phyloP scores from a whole-genome alignment of 2,329 filamentous ascomycete species.

The Fusarium sp. region DNA sequence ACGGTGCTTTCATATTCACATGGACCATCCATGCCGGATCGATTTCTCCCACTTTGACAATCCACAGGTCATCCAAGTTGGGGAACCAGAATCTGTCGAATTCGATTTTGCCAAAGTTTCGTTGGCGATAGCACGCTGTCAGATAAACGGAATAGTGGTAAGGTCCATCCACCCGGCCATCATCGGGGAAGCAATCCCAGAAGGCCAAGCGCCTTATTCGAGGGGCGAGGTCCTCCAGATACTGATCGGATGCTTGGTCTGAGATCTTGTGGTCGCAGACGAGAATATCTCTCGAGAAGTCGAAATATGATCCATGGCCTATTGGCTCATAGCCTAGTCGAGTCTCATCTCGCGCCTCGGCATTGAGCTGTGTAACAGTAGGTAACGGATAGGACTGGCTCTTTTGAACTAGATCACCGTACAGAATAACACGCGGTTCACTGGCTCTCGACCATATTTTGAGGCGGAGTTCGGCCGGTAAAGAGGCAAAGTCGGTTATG shows the following conservation, averaged over 20 bases:
- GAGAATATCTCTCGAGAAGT: constrained; percentile 51
- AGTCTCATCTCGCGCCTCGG: constrained; percentile 48
- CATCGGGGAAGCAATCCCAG: constrained; percentile 54
- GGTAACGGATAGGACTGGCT: constrained; percentile 48
- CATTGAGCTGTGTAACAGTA: constrained; percentile 50
- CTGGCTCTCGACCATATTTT: constrained; percentile 51
- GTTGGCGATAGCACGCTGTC: constrained; percentile 46
- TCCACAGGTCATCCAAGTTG: constrained; percentile 51
- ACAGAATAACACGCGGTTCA: constrained; percentile 50
- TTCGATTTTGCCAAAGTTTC: constrained; percentile 47
- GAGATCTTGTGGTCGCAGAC: constrained; percentile 52
- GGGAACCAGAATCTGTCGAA: constrained; percentile 53
- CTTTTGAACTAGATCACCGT: constrained; percentile 48
- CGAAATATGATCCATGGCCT: constrained; percentile 49
- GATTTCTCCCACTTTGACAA: constrained; percentile 52
- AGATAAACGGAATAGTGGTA: constrained; percentile 50
- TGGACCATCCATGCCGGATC: constrained; percentile 50
- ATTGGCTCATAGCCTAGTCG: constrained; percentile 49
- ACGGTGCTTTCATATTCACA: constrained; percentile 45
- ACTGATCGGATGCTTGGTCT: constrained; percentile 46
- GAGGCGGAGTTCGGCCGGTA: constrained; percentile 51
- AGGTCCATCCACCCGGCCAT: constrained; percentile 48
- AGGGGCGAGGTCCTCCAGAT: constrained; percentile 48
- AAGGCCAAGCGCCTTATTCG: constrained; percentile 50
- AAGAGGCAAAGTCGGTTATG: constrained; percentile 40